Evolutionary conservation across 2,329 filamentous ascomycete genomes (phyloP).

Genomic region (Lachnum nothofagi): DNA sequence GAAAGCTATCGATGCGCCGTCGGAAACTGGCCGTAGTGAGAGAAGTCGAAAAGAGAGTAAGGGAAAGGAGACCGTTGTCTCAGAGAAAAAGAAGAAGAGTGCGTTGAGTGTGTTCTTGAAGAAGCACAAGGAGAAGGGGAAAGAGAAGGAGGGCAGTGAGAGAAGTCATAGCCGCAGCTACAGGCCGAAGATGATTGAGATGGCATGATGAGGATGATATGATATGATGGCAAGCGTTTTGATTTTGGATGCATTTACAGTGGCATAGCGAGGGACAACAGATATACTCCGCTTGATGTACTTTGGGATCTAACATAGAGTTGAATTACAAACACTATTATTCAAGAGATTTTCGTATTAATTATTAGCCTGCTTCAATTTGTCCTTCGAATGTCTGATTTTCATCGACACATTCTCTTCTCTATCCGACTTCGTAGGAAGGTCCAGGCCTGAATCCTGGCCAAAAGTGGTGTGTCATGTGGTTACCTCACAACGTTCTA

Average conservation of each 20-base stretch:
- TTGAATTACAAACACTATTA: not conserved
- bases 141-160: constrained; percentile 1
- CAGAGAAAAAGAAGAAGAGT: constrained; percentile 10
- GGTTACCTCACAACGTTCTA: no score
- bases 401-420: no score
- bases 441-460: no score
- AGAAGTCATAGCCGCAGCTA: constrained; percentile 5
- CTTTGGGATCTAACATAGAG: not conserved
- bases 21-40: constrained; percentile 1
- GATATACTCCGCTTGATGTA: not conserved
- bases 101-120: constrained; percentile 6
- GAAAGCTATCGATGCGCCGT: not conserved
- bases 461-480: no score
- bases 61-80: constrained; percentile 5
- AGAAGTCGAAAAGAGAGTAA: constrained; percentile 1
- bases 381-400: no score
- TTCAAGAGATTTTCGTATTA: not conserved
- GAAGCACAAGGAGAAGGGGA: constrained; percentile 10
- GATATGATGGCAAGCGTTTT: not conserved
- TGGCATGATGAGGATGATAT: no score
- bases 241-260: constrained; percentile 1
- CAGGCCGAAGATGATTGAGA: constrained; percentile 9
- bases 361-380: not conserved
- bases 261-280: not conserved
- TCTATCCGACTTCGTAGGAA: no score